Evolutionary conservation across 2,329 filamentous ascomycete species (phyloP).

Genomic region (Colletotrichum sp.): DNA sequence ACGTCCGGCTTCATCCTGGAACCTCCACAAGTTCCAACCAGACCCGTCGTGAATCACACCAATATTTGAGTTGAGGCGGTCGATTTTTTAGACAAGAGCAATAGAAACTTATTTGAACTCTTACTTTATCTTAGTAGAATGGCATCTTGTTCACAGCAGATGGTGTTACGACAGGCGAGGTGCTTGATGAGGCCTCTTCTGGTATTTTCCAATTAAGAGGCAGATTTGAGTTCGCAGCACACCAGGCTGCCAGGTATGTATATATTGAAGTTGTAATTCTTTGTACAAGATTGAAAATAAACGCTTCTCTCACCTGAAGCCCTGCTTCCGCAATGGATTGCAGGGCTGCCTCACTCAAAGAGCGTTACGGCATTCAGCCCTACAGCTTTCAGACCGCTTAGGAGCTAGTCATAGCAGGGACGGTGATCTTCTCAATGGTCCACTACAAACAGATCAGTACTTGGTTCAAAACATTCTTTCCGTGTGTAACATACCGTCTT

Average conservation of each 20-base stretch:
- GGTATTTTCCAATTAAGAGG: fast-evolving
- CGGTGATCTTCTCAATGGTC: not conserved
- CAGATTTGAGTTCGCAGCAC: not conserved
- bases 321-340: not conserved
- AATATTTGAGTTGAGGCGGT: not conserved
- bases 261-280: not conserved
- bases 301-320: not conserved
- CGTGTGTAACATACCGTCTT: not conserved
- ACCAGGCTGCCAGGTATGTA: not conserved
- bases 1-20: not conserved
- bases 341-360: not conserved
- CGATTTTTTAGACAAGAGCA: fast-evolving
- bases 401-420: not conserved
- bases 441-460: not conserved
- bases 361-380: not conserved
- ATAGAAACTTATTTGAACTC: fast-evolving
- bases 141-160: not conserved
- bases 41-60: not conserved
- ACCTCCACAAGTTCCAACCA: not conserved
- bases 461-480: not conserved
- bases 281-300: not conserved
- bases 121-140: not conserved
- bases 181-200: not conserved
- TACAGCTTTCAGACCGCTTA: not conserved
- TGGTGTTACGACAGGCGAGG: not conserved